Evolutionary conservation across 805 yeast species (phyloP), one percentile per base, ranked within the genome.

Genomic region (Wickerhamomyces rabaulensis): DNA sequence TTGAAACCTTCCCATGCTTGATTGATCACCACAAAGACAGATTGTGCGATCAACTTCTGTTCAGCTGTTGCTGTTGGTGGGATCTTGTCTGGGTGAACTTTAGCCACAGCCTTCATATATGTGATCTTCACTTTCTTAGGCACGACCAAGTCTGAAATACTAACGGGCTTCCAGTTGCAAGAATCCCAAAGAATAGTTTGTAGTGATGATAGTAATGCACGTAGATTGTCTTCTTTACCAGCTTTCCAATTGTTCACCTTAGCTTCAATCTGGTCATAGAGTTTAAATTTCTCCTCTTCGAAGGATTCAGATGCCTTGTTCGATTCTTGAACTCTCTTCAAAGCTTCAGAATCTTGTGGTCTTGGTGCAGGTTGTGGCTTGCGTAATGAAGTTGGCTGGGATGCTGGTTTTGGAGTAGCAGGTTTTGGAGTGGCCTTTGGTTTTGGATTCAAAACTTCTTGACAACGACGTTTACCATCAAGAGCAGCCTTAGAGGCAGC

Each of bases 1-100:
- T 84, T 86, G 63, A 89, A 90, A 19, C 64, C 67, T 54, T 88
- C 97, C 98, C 99, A 94, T 2, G 97, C 90, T 54, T 80, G 77
- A 64, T 90, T 92, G 51, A 94, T 69, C 0, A 82, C 74, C 36
- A 90, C 85, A 61, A 94, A 94, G 0, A 92, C 92, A 21, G 80
- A 81, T 56, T 91, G 92, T 15, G 97, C 94, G 40, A 92, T 73
- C 83, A 92, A 77, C 61, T 84, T 83, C 47, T 79, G 78, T 57
- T 89, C 95, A 6, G 81, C 69, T 8, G 82, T 69, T 2, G 84
- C 78, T 20, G 66, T 64, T n/a, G 66, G 60, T 7, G 80, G 70
- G 21, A 91, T 69, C 63, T 94, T 94, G 64, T 94, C 99, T 0
- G 92, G 81, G 64, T 91, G 94, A 3, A 96, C 95, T 43, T 80